Evolutionary conservation across 148 eudicot species (phyloP), one percentile per base, ranked within the genome.

Genomic region (Pharnaceum exiguum): DNA sequence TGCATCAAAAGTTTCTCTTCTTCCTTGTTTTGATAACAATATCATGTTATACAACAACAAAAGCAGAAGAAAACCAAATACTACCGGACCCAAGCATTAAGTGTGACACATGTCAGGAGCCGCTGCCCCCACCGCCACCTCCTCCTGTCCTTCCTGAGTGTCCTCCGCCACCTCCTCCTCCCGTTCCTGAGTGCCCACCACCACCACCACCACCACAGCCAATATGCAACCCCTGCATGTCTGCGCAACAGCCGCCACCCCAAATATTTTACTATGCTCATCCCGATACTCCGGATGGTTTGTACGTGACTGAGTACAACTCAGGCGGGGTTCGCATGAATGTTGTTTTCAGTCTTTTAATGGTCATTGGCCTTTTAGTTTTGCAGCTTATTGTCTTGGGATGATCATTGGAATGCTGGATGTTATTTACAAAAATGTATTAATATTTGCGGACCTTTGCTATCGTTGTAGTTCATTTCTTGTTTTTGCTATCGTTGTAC

Each of bases 261-360:
- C 54, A 47, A 46, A 60, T 60, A 42, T 69, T 46, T 46, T 28
- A 43, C 44, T 60, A 68, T 61, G 18, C 26, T 38, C 67, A 15
- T 67, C 73, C 10, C 67, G 64, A 40, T n/a, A n/a, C 56, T 13
- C 72, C 68, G 18, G 32, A 40, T 51, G 46, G 48, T 54, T 32
- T 71, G 25, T 73, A 77, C 35, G 73, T 50, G 25, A 50, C 70
- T 0, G 71, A 76, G 39, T 70, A 66, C 32, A 60, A 56, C 55
- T 57, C 46, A 3, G 48, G 49, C 35, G 69, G 69, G 48, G 5
- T 55, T 39, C 36, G 37, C 40, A 40, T 46, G 56, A 2, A 10
- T 16, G 57, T 13, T 28, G 28, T 65, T 50, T 39, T 51, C 37
- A 55, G 56, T 31, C 11, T 42, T 32, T 36, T 57, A 46, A 45